phyloP scores from a whole-genome alignment of 2,329 filamentous ascomycete species.

The Penicillium sp. region DNA sequence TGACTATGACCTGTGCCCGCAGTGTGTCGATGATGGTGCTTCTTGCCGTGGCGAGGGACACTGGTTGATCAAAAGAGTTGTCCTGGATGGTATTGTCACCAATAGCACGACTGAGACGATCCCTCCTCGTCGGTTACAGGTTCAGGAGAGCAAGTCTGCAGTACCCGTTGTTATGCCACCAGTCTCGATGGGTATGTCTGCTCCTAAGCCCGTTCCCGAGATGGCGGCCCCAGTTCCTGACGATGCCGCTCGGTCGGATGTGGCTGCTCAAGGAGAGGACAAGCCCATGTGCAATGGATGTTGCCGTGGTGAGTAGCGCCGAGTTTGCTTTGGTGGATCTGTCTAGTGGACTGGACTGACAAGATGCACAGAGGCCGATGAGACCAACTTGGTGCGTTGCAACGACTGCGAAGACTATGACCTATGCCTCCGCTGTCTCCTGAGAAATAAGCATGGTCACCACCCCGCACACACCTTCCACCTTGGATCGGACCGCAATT shows the following conservation, averaged over 20 bases:
- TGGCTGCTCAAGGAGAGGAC: constrained; percentile 18
- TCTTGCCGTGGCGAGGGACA: constrained; percentile 76
- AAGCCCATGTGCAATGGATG: constrained; percentile 62
- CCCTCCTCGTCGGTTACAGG: constrained; percentile 58
- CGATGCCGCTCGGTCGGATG: constrained; percentile 13
- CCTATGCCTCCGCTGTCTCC: constrained; percentile 79
- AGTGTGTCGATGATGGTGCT: constrained; percentile 71
- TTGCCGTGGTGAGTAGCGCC: constrained; percentile 53
- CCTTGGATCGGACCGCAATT: constrained; percentile 52
- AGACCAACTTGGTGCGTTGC: constrained; percentile 82
- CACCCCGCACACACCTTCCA: constrained; percentile 82
- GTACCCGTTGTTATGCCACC: constrained; percentile 2
- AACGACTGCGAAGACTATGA: constrained; percentile 83
- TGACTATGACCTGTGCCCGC: constrained; percentile 87
- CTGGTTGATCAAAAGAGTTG: constrained; percentile 90
- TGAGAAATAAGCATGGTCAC: constrained; percentile 76
- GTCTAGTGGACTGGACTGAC: constrained; percentile 28
- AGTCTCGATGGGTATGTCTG: too few relatives aligned
- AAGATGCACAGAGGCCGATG: constrained; percentile 59
- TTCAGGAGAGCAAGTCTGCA: constrained; percentile 16
- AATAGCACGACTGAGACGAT: constrained; percentile 84
- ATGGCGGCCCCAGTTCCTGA: constrained; percentile 20
- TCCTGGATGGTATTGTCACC: constrained; percentile 73
- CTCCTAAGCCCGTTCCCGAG: constrained; percentile 24
- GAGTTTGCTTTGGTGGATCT: not conserved